Evolutionary conservation across 352 stramenopile genomes (phyloP).

Genomic region (Globisporangium yorkense): DNA sequence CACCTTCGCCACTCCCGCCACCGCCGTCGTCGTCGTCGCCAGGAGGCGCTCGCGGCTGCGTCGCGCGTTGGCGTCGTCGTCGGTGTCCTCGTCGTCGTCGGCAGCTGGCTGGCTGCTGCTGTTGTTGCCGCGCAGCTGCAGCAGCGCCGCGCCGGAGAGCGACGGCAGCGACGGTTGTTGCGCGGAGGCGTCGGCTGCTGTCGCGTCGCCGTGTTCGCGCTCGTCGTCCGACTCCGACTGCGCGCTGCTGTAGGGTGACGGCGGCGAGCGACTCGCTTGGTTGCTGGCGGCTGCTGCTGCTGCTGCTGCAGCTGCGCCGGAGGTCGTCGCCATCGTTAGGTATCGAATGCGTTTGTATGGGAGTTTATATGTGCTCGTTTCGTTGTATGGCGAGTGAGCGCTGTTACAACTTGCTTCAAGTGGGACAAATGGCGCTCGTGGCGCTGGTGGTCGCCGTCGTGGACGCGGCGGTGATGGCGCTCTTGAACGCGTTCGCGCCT

Average conservation of each 20-base stretch:
- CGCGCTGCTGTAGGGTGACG: slow-evolving; percentile 13
- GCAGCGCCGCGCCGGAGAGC: slow-evolving; percentile 36
- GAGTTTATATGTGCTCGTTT: too few relatives aligned
- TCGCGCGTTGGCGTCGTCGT: neutral
- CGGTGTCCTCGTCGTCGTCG: slow-evolving; percentile 6
- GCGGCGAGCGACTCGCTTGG: neutral
- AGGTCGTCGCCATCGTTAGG: neutral
- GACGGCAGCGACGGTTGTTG: slow-evolving; percentile 15
- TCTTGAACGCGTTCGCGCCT: slow-evolving; percentile 31
- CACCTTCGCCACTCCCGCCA: neutral
- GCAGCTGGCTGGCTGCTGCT: slow-evolving; percentile 11
- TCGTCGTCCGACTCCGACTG: slow-evolving; percentile 14
- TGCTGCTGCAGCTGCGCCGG: slow-evolving; percentile 1
- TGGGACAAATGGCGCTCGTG: neutral
- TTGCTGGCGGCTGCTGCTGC: neutral
- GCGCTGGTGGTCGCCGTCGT: slow-evolving; percentile 13
- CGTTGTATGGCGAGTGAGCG: too few relatives aligned
- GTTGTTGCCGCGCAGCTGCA: slow-evolving; percentile 20
- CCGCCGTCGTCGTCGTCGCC: slow-evolving; percentile 19
- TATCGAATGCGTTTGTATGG: neutral
- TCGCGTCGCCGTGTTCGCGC: neutral
- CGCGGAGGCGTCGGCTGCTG: neutral
- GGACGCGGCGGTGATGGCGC: slow-evolving; percentile 23
- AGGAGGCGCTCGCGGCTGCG: slow-evolving; percentile 15
- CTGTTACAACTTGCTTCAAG: too few relatives aligned